phyloP scores from a whole-genome alignment of 495 filamentous ascomycete genomes.

The Massariosphaeria phaeospora region DNA sequence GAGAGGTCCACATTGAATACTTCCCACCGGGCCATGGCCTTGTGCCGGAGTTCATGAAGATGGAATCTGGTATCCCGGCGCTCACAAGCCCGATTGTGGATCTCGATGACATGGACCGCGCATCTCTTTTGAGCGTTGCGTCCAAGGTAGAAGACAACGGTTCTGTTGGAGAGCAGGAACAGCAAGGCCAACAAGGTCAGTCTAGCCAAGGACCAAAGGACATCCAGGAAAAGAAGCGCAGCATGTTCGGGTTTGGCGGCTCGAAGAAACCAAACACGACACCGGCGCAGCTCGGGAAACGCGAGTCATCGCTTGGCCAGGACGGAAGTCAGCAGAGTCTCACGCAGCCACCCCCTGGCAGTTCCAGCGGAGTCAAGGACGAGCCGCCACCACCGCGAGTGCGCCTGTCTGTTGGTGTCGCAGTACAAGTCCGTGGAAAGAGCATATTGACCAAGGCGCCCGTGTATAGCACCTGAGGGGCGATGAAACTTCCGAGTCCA shows the following conservation, averaged over 20 bases:
- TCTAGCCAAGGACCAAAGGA: slow-evolving; percentile 22
- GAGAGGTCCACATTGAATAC: slow-evolving; percentile 85
- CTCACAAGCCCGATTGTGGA: slow-evolving; percentile 54
- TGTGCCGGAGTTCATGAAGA: slow-evolving; percentile 70
- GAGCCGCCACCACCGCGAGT: slow-evolving; percentile 50
- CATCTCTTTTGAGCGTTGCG: slow-evolving; percentile 37
- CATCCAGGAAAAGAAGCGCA: slow-evolving; percentile 30
- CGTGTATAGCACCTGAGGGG: slow-evolving; percentile 52
- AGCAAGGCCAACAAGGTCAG: slow-evolving; percentile 15
- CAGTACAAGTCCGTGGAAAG: slow-evolving; percentile 76
- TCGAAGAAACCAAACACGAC: slow-evolving; percentile 21
- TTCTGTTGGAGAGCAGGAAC: slow-evolving; percentile 19
- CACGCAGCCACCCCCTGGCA: slow-evolving; percentile 31
- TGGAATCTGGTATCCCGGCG: slow-evolving; percentile 71
- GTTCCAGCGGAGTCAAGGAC: slow-evolving; percentile 41
- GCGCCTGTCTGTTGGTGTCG: slow-evolving; percentile 78
- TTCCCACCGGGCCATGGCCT: slow-evolving; percentile 66
- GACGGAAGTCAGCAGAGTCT: slow-evolving; percentile 32
- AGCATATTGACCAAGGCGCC: slow-evolving; percentile 85
- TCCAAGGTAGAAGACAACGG: slow-evolving; percentile 34
- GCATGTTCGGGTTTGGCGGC: slow-evolving; percentile 38
- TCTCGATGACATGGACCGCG: slow-evolving; percentile 44
- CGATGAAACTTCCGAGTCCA: no score
- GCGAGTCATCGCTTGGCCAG: slow-evolving; percentile 29
- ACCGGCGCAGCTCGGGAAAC: slow-evolving; percentile 27